Base-by-base conservation (phyloP, 1,284 basidiomycete genomes). In the Coriolopsis trogii region DNA sequence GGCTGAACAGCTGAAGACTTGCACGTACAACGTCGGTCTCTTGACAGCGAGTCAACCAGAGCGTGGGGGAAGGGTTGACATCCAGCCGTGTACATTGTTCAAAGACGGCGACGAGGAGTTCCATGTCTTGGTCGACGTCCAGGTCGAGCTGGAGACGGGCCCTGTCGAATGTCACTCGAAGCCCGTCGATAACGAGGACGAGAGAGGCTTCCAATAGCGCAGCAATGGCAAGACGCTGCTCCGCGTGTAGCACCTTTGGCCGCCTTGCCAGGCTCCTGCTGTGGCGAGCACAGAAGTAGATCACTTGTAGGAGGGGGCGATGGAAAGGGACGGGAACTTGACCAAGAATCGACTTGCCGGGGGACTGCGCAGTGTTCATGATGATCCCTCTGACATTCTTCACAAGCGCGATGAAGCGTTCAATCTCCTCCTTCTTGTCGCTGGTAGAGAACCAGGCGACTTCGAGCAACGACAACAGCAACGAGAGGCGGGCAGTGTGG, bases 1-100 rank as follows among this genome's bases (percentile, higher is more conserved):
- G 79, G 24, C 79, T 79, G 59, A 91, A 80, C 0, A 96, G 78
- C 48, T 93, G 85, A 28, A 97, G 75, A 60, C 88, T 91, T 2
- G 81, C 75, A 34, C 83, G 80, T 59, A 96, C 84, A 16, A 95
- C 79, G 64, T 92, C 89, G 31, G 85, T 86, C 63, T 93, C 89
- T 63, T 93, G 89, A 53, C 92, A 89, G 42, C 84, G 78, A 18
- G 85, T 78, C 38, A 97, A 75, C 94, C 95, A 97, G 12, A 78
- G 67, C 2, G 76, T 71, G 0, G 89, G 81, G 0, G 88, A 84
- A 0, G 80, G 73, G 41, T 81, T 82, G 45, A 93, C 76, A 31
- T 89, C 86, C 8, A 78, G 71, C 12, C 82, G 78, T 3, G 83
- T 89, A 63, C 87, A 87, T 64, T 91, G 87, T 60, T 91, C 84